A percentile compares a stretch with the other conserved stretches of the same genome.
Conservation (phyloP, 2,329 filamentous ascomycete genomes). For the Penicillium sp. region DNA sequence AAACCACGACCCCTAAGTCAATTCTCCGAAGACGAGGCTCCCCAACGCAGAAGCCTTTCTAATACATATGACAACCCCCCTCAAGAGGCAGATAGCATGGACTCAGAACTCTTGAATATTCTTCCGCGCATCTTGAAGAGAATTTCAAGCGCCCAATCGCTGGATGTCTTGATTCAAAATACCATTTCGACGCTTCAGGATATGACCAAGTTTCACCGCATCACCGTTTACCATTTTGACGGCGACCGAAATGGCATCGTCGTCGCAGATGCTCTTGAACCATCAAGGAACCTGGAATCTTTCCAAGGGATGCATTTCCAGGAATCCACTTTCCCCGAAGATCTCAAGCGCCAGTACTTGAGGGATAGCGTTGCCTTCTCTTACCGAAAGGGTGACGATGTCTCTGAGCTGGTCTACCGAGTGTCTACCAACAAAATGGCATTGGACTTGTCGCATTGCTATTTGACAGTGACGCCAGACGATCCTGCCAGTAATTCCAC, state of each 20-base stretch:
- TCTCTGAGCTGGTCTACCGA: slow-evolving; percentile 78
- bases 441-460: slow-evolving; percentile 80
- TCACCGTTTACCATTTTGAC: slow-evolving; percentile 92
- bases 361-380: slow-evolving; percentile 83
- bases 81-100: slow-evolving; percentile 7
- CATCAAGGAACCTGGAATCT: slow-evolving; percentile 73
- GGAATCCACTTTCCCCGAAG: slow-evolving; percentile 82
- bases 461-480: slow-evolving; percentile 84
- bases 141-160: slow-evolving; percentile 70
- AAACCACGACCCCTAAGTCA: neutral
- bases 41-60: neutral
- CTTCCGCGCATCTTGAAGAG: slow-evolving; percentile 90
- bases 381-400: slow-evolving; percentile 78
- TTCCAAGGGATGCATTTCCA: slow-evolving; percentile 86
- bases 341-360: slow-evolving; percentile 81
- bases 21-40: neutral
- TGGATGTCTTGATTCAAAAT: slow-evolving; percentile 77
- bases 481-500: slow-evolving; percentile 79
- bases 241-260: slow-evolving; percentile 80
- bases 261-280: slow-evolving; percentile 82
- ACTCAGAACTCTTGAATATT: slow-evolving; percentile 77
- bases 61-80: slow-evolving; percentile 55
- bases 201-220: slow-evolving; percentile 82
- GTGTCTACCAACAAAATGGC: slow-evolving; percentile 73
- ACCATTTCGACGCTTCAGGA: slow-evolving; percentile 83